Evolutionary conservation across 2,329 filamentous ascomycete species (phyloP), one percentile per base, ranked within the genome.

Genomic region (Trichoderma endophyticum): DNA sequence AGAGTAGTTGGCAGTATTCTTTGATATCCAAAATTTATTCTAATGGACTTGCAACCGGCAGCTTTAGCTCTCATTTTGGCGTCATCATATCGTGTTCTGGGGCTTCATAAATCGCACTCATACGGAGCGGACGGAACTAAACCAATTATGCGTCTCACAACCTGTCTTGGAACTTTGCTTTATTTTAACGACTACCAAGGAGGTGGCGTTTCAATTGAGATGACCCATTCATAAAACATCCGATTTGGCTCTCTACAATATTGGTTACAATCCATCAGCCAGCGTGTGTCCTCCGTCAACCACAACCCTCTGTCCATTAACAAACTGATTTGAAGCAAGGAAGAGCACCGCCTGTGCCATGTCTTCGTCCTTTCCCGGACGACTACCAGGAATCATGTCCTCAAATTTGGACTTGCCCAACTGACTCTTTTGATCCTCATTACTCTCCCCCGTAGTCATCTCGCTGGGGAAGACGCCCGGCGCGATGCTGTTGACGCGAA

Each of bases 401-500:
- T 70, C 59, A 75, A 90, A 91, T 69, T 85, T 84, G 18, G 88
- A 86, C 75, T 84, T 84, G 43, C 86, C 86, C 36, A 89, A 84
- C 71, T 88, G 82, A 76, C 91, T 86, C 81, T 91, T 93, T 74
- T 88, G 86, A 36, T 77, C 77, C 21, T 82, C 81, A 21, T 84
- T 82, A 32, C 83, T 86, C 14, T 80, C 82, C 3, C 79, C 80
- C 1, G 88, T 86, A 51, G 90, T 91, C 91, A 93, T 93, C 86
- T 93, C 92, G 77, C 90, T 91, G 21, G 90, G 91, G 76, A 88
- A 88, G 32, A 92, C 86, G 39, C 92, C 92, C 0, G 92, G 92
- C 0, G 92, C 92, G 73, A 93, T 93, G 54, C 91, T 89, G 77
- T 94, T 87, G 48, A 92, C 86, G 75, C 94, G 92, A 54, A 88